A percentile compares a stretch with the other conserved stretches of the same genome.
Evolutionary conservation across 2,329 filamentous ascomycete genomes (phyloP).

Genomic region (Trichoderma lentiforme): DNA sequence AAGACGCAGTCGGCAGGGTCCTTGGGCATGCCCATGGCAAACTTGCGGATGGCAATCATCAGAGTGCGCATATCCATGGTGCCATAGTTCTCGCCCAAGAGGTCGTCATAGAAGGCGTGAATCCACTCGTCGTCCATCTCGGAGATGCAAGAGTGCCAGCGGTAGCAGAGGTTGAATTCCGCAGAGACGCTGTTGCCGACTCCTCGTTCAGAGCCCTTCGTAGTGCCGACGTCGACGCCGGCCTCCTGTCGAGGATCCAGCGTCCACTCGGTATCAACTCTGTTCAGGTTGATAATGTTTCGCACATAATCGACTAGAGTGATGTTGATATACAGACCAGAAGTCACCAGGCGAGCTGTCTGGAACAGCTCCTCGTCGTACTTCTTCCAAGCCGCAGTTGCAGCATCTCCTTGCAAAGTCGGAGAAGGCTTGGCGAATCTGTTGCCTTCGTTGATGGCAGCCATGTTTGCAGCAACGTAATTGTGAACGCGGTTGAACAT

Average conservation of each 20-base stretch:
- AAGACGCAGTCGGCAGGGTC: constrained; percentile 71
- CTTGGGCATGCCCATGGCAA: constrained; percentile 56
- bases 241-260: constrained; percentile 72
- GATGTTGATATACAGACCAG: constrained; percentile 75
- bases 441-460: constrained; percentile 79
- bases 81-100: constrained; percentile 55
- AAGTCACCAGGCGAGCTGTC: constrained; percentile 70
- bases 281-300: constrained; percentile 63
- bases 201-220: constrained; percentile 61
- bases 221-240: constrained; percentile 51
- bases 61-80: constrained; percentile 60
- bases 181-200: constrained; percentile 80
- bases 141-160: constrained; percentile 79
- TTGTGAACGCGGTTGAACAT: constrained; percentile 90
- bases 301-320: constrained; percentile 74
- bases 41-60: constrained; percentile 58
- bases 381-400: constrained; percentile 57
- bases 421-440: constrained; percentile 67
- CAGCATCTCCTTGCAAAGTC: constrained; percentile 47
- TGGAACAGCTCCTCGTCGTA: constrained; percentile 78
- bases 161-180: constrained; percentile 85
- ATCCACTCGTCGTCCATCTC: constrained; percentile 76
- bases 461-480: constrained; percentile 73
- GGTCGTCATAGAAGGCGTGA: constrained; percentile 60
- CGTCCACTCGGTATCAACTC: constrained; percentile 70